Base-by-base conservation (phyloP, 176 grass and related monocot genomes). In the Carex littledalei region DNA sequence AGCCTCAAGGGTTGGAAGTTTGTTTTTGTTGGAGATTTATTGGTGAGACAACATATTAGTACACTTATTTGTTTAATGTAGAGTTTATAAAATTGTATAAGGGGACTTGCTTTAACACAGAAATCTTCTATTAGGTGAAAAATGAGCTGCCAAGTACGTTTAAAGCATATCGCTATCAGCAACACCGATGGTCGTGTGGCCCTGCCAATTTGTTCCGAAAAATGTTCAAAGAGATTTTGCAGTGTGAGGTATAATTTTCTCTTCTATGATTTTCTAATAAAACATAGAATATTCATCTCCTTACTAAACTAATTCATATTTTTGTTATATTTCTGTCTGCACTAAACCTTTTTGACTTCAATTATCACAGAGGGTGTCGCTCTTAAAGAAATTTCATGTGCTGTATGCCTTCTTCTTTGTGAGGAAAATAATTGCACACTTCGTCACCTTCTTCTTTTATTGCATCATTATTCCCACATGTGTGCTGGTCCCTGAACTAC, bases 341-440 rank as follows among this genome's bases (percentile, higher is more conserved):
- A 13, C 10, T 0, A 32, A 6, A 14, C 32, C 59, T 0, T 78
- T 32, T 62, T 65, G 0, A n/a, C 26, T 82, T 12, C 18, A 70
- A 72, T 52, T 31, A 12, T 71, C 12, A 55, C 81, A 90, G 89
- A 87, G 89, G 62, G 94, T 97, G 1, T 91, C 92, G 6, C 39
- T 79, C 16, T 87, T 90, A 84, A 97, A 97, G 91, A 97, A 94
- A 86, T 77, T 97, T 63, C 94, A 97, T 80, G 81, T 97, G 14
- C 58, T 94, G 65, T 97, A 94, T 52, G 89, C 3, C 14, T 97
- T 97, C 89, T 97, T 97, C 87, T 90, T 97, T 60, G 89, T 97
- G 72, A 82, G 94, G 60, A 97, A 97, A 88, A 86, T 94, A 39
- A 86, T 97, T 12, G 94, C 92, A 10, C 91, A 97, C 86, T 89